Base-by-base conservation (phyloP, 305 asterid genomes). In the Plantago coronopus region DNA sequence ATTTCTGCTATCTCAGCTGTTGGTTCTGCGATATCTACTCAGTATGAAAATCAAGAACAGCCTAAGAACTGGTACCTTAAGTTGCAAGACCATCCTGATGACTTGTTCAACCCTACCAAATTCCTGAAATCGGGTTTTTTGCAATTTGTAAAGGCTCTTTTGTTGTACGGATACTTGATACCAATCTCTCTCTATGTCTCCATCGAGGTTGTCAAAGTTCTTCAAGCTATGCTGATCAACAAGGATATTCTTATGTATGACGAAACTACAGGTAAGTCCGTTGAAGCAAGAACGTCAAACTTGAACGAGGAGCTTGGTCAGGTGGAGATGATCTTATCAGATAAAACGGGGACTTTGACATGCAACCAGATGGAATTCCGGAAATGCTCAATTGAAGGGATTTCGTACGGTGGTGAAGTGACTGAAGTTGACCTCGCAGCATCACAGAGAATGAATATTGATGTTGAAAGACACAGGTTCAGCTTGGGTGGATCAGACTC, bases 271-370 rank as follows among this genome's bases (percentile, higher is more conserved):
- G 89, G 83, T 38, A 89, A 73, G 73, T 64, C 84, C 14, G 97
- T 79, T 17, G 75, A 70, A 60, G 94, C 95, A 0, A 66, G 95
- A 17, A 88, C 96, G 0, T 88, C 96, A 0, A 88, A 88, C 68
- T 68, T 88, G 31, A 88, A 86, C 43, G 96, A 89, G 73, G 96
- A 89, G 61, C 83, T 89, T 2, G 97, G 95, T 5, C 97, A 89
- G 68, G 95, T 86, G 27, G 89, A 89, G 48, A 84, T 83, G 66
- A 82, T 89, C 27, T 67, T 89, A 2, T 80, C 95, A 0, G 97
- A 89, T 63, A 89, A 89, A 64, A 89, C 97, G 0, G 97, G 97
- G 20, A 89, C 97, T 47, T 70, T 89, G 54, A 89, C 97, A 0
- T 84, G 97, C 60, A 89, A 89, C 19, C 83, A 81, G 3, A 89